Evolutionary conservation across 495 filamentous ascomycete species (phyloP), one percentile per base, ranked within the genome.

Genomic region (Aspergillus haitiensis): DNA sequence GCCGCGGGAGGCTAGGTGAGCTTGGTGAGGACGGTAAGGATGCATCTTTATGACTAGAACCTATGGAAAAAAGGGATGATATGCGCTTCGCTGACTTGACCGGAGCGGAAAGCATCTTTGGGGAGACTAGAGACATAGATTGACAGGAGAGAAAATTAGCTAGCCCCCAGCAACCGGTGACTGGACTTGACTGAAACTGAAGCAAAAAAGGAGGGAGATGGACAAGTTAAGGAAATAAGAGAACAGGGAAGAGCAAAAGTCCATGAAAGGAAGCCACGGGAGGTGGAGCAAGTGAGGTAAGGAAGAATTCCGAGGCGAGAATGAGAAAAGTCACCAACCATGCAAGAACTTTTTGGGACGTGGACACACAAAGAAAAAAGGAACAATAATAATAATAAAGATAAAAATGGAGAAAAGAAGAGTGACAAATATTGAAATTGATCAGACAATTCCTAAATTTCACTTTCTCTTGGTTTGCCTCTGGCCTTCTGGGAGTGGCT

Each of bases 51-150:
- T 73, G 21, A 27, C 21, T 67, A 7, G 72, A 72, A 8, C 75
- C 68, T 64, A 79, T 52, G 33, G 76, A 77, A 56, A 80, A 78
- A 34, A 80, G 72, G 40, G 77, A 80, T 10, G 76, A 79, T 52
- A 80, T 78, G 61, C 77, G 77, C 71, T 78, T 77, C 59, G 77
- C 76, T 62, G 76, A 76, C 64, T 78, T 80, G 61, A 75, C 74
- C 51, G 76, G 77, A 73, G 74, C 76, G 32, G 76, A 79, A 65
- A 79, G 67, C 76, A 80, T 80, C 54, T 60, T 75, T 45, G 35
- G 42, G 46, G 53, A 42, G 58, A 59, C 59, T 63, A 58, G 18
- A 44, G 39, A 36, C 44, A 16, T 21, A 16, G 52, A 55, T 36
- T 18, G 47, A 64, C 16, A 52, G 39, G 50, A 60, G 56, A 52